Conservation (phyloP, 352 stramenopile genomes). For the Globisporangium cystogenes region DNA sequence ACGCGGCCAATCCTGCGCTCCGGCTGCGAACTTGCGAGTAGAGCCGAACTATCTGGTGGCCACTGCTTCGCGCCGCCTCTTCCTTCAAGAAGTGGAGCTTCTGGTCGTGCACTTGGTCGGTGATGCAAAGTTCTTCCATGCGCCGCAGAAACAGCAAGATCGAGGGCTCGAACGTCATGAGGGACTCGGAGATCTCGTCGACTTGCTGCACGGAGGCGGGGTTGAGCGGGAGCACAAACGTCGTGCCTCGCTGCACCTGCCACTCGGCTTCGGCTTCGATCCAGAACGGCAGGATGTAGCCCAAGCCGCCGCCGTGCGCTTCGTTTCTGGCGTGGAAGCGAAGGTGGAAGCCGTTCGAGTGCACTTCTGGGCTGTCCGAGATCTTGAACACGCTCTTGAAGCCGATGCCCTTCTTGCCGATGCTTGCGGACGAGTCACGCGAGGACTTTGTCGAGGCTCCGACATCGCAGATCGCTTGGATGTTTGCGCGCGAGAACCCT, state of each 20-base stretch:
- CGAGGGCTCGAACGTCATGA: conserved; percentile 69
- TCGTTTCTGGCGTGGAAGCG: conserved; percentile 64
- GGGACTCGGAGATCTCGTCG: conserved; percentile 52
- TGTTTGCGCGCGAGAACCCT: conserved; percentile 69
- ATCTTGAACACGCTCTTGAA: conserved; percentile 92
- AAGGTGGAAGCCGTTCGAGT: conserved; percentile 87
- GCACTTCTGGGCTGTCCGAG: conserved; percentile 72
- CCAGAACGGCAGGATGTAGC: conserved; percentile 82
- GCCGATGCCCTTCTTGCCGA: conserved; percentile 89
- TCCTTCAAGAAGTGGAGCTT: conserved; percentile 42
- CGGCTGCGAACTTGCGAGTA: conserved; percentile 16
- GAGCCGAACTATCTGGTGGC: conserved; percentile 28
- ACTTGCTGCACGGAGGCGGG: conserved; percentile 28
- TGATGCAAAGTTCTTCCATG: conserved; percentile 57
- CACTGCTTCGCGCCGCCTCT: conserved; percentile 4
- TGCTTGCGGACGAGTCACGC: conserved; percentile 35
- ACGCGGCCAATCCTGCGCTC: conserved; percentile 2
- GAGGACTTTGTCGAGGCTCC: conserved; percentile 72
- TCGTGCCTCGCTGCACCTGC: conserved; percentile 42
- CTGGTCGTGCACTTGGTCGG: conserved; percentile 28
- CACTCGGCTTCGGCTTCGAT: conserved; percentile 41
- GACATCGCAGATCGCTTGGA: conserved; percentile 84
- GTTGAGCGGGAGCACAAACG: conserved; percentile 76
- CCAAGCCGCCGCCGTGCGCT: conserved; percentile 34
- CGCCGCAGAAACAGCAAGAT: conserved; percentile 75